Base-by-base conservation (phyloP, 2,329 filamentous ascomycete genomes). In the Cyclaneusma minus region DNA sequence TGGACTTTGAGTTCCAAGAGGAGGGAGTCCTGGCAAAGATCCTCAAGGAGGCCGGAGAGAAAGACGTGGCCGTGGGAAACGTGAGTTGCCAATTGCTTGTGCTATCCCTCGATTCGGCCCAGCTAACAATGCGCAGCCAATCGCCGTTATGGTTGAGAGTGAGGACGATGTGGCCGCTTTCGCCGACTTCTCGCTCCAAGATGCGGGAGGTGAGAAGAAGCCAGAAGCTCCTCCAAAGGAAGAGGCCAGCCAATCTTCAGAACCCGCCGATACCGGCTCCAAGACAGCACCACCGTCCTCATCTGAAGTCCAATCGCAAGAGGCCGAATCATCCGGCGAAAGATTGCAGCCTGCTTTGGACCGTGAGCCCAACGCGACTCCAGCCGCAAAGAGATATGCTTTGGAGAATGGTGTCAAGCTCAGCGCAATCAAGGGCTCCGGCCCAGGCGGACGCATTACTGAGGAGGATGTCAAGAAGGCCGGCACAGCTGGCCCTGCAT, bases 1-100 rank as follows among this genome's bases (percentile, higher is more conserved):
- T 98, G 89, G 89, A 98, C 64, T 95, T 98, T 54, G 89, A 98
- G 59, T 95, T 92, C 60, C 89, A 98, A 59, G 89, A 98, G 49
- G 89, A 95, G 52, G 89, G 87, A 63, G 69, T 92, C 34, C 67
- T 98, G 41, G 87, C 89, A 47, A 93, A 93, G 68, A 68, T 95
- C 37, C 64, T 98, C 48, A 89, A 84, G 62, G 80, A 93, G 23
- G 76, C 78, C 33, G 91, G 91, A 39, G 78, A 77, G 56, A 98
- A 95, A 66, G 89, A 98, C 52, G 63, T 98, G 35, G 55, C 87
- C 16, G 84, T 98, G 45, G 89, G 89, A 54, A 89, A 79, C 57
- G 89, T 98, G 71, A 62, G 83, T 72, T 18, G 13, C 35, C 29
- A 35, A 40, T 39, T 33, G 20, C 25, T 51, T 39, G 20, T 29